These are phyloP conservation scores for Aeschynomene evenia DNA, from an alignment of 306 rosid genomes.

Conservation along the genomic window DNA sequence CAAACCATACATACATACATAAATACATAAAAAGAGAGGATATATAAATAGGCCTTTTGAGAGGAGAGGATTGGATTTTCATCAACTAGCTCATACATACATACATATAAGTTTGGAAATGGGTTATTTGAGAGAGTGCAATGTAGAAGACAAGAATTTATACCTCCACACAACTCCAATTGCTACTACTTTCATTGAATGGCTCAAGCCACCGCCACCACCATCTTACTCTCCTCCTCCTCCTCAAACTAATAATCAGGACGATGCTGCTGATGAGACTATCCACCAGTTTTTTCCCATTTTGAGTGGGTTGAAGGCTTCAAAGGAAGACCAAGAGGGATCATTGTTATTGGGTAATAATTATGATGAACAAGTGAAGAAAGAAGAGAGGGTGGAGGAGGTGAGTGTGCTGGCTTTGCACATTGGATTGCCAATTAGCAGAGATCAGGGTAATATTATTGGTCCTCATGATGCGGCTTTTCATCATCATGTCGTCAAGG, in stretches of 20 bases:
- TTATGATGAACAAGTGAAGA: constrained; percentile 31
- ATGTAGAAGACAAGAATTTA: constrained; percentile 41
- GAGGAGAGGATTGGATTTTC: constrained; percentile 42
- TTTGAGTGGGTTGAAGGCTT: constrained; percentile 30
- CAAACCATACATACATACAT: constrained; percentile 28
- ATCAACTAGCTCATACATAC: no score
- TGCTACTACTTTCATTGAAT: constrained; percentile 91
- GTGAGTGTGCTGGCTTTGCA: constrained; percentile 76
- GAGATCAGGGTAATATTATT: neutral
- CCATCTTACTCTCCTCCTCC: constrained; percentile 33
- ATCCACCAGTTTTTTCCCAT: constrained; percentile 71
- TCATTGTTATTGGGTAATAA: no score
- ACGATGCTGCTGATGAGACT: constrained; percentile 34
- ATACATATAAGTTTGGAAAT: no score
- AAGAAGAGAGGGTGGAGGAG: constrained; percentile 55
- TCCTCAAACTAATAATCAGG: neutral
- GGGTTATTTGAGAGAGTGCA: constrained; percentile 63
- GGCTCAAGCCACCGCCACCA: constrained; percentile 72
- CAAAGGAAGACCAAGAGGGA: constrained; percentile 42
- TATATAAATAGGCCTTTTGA: constrained; percentile 40
- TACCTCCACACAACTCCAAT: constrained; percentile 53
- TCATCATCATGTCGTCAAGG: constrained; percentile 47
- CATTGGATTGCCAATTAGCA: constrained; percentile 81
- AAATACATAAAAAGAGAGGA: constrained; percentile 47
- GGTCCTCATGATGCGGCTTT: constrained; percentile 6